Conservation (phyloP, 805 yeast species). For the Myxozyma udenii region DNA sequence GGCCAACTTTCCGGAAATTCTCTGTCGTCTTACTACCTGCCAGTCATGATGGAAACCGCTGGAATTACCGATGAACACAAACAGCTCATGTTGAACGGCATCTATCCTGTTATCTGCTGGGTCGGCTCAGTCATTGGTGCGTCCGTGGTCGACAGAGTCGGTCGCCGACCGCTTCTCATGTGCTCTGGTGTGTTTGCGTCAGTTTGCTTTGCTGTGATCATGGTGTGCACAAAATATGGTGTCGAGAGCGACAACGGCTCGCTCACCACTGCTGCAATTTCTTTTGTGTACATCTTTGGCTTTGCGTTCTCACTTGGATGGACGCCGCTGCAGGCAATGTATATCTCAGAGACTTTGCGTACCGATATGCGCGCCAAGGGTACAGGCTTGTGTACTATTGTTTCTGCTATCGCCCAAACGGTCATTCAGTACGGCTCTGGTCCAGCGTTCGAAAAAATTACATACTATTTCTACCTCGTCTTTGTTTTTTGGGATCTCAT, state of each 20-base stretch:
- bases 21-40: constrained; percentile 51
- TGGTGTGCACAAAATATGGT: constrained; percentile 49
- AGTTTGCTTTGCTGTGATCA: constrained; percentile 42
- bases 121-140: constrained; percentile 15
- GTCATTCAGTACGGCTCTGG: constrained; percentile 41
- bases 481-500: constrained; percentile 51
- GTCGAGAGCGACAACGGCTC: constrained; percentile 39
- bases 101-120: constrained; percentile 45
- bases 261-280: constrained; percentile 5
- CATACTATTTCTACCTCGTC: constrained; percentile 58
- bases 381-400: constrained; percentile 33
- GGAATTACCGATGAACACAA: constrained; percentile 50
- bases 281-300: constrained; percentile 12
- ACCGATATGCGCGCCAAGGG: constrained; percentile 44
- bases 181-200: constrained; percentile 36
- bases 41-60: constrained; percentile 50
- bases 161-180: constrained; percentile 25
- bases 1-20: constrained; percentile 40
- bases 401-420: constrained; percentile 20
- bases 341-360: constrained; percentile 32
- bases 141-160: constrained; percentile 6
- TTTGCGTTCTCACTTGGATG: constrained; percentile 16
- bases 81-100: constrained; percentile 52
- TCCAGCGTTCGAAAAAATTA: constrained; percentile 47
- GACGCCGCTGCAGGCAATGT: constrained; percentile 29